Evolutionary conservation across 345 rosid species (phyloP), one percentile per base, ranked within the genome.

Genomic region (Ailanthus altissimus): DNA sequence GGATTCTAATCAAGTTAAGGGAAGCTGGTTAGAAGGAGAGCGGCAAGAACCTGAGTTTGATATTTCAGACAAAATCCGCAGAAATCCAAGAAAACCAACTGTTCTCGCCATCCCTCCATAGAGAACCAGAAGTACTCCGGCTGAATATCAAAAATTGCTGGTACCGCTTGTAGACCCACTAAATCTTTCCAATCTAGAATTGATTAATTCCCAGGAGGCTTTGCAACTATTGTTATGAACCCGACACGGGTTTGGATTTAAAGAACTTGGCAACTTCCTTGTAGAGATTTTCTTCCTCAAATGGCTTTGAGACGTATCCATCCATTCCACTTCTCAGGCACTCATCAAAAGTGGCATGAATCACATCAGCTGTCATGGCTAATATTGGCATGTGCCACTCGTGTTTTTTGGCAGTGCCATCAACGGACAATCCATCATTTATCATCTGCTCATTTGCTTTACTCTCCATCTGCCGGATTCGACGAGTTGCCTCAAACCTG

Each of bases 321-420:
- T 96, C 99, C 99, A 96, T 96, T 61, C 99, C 99, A 25, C 93
- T 82, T 79, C 89, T 88, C 76, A 92, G 78, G 88, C 99, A 92
- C 76, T 93, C 80, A 0, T 96, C 99, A 25, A 88, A 87, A 1
- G 99, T 96, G 0, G 98, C 97, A 6, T 96, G 97, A 74, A 96
- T 93, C 81, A 96, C 97, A 71, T 96, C 99, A 0, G 99, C 99
- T 0, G 99, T 96, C 98, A 96, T 96, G 46, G 99, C 99, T 72
- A 96, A 75, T 79, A 93, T 90, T 14, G 99, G 99, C 62, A 92
- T 23, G 79, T 93, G 98, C 95, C 91, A 85, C 59, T 85, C 83
- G 0, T 73, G 60, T 25, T 58, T 77, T 43, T 71, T 36, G 8
- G 21, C 69, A 0, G 76, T 45, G 28, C 75, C 84, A 75, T 80